Evolutionary conservation across 2,329 filamentous ascomycete genomes (phyloP), one percentile per base, ranked within the genome.

Genomic region (Paracorniculantispora psalliotae): DNA sequence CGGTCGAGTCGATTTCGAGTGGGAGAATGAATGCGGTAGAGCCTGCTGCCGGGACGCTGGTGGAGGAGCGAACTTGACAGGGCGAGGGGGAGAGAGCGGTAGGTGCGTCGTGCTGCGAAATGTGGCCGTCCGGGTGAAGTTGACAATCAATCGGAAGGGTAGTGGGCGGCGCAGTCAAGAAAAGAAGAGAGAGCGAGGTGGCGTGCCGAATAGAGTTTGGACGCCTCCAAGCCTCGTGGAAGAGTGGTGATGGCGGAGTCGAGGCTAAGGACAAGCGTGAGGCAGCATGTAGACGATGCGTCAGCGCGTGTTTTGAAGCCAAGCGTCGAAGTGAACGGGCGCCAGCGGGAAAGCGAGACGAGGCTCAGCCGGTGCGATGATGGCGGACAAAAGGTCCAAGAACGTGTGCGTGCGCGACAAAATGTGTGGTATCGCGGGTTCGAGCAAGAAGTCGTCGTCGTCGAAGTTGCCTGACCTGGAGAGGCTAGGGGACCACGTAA

Each of bases 401-500:
- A 25, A 15, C n/a, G 19, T 21, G 25, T n/a, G 23, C n/a, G 37
- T 28, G 9, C 9, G 23, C 25, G 35, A 13, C 39, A 9, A 28
- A 39, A 39, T 25, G 39, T 17, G 51, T 19, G 13, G 26, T 23
- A 43, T 35, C 25, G 51, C 30, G 26, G 50, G 19, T n/a, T n/a
- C 52, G 52, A 28, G 17, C 17, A n/a, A 39, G 35, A 21, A 23
- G 26, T 23, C 10, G 39, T 43, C 39, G 39, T 19, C 19, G 39
- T 43, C 13, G 39, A 39, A 25, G 21, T 23, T 28, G n/a, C n/a
- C 17, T 33, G 28, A 19, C 17, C 6, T 30, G 15, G 26, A 44
- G 17, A 49, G 30, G 21, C 35, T 15, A 46, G 51, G 41, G 39
- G 21, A 57, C 41, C 26, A 57, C 26, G 47, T 39, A 60, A 50